Evolutionary conservation across 306 rosid genomes (phyloP).

Genomic region (Neltuma alba): DNA sequence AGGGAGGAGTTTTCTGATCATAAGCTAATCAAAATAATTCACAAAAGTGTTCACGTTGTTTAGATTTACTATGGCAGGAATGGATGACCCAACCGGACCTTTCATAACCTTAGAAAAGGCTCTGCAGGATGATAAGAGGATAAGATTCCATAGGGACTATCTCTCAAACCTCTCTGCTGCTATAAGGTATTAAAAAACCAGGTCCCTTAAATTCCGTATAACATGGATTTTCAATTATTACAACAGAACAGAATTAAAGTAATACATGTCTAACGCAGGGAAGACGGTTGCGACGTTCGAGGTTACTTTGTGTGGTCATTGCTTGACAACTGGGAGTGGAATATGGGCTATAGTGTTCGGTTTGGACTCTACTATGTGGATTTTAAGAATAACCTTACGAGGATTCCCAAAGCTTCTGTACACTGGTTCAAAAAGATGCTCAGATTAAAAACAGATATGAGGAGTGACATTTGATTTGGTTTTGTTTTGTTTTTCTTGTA

Average conservation of each 20-base stretch:
- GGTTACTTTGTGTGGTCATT: conserved; percentile 96
- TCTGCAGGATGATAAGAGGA: conserved; percentile 78
- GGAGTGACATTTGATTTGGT: conserved; percentile 36
- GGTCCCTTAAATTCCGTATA: conserved; percentile 1
- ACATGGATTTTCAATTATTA: conserved; percentile 26
- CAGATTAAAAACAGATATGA: conserved; percentile 39
- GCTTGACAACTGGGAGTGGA: conserved; percentile 99
- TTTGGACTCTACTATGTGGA: conserved; percentile 91
- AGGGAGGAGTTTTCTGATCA: conserved; percentile 30
- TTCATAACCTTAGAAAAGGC: conserved; percentile 56
- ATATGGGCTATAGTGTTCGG: conserved; percentile 80
- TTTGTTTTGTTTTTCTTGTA: neutral
- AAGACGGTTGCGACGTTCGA: conserved; percentile 70
- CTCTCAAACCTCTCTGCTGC: conserved; percentile 91
- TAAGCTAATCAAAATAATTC: neutral
- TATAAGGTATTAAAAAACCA: conserved; percentile 60
- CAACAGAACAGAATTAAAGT: conserved; percentile 23
- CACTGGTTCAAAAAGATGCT: conserved; percentile 79
- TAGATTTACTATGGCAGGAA: conserved; percentile 53
- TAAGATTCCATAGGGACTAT: conserved; percentile 77
- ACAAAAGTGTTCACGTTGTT: conserved; percentile 8
- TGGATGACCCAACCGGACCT: conserved; percentile 76
- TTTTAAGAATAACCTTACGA: conserved; percentile 80
- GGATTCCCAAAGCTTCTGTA: conserved; percentile 83
- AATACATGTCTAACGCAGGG: conserved; percentile 48